These are phyloP conservation scores for Wickerhamia fluorescens DNA, from an alignment of 805 yeast genomes.

Conservation along the genomic window DNA sequence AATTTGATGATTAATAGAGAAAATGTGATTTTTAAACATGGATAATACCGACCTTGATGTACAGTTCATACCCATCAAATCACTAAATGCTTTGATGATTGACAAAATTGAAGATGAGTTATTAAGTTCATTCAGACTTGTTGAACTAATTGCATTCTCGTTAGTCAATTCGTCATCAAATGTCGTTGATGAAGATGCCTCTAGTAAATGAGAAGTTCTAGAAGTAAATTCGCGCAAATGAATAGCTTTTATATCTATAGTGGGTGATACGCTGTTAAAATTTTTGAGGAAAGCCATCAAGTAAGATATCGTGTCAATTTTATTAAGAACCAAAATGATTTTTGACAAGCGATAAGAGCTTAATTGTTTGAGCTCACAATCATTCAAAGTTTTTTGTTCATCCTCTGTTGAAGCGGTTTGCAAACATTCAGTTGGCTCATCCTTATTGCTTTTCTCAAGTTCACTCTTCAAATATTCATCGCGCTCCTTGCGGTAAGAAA, in stretches of 20 bases:
- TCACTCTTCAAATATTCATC: slow-evolving; percentile 22
- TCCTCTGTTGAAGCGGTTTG: neutral
- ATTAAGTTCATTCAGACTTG: slow-evolving; percentile 17
- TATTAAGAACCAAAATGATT: slow-evolving; percentile 21
- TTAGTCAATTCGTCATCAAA: slow-evolving; percentile 10
- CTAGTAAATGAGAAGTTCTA: slow-evolving; percentile 62
- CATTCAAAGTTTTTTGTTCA: slow-evolving; percentile 3
- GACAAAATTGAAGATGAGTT: slow-evolving; percentile 28
- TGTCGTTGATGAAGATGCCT: slow-evolving; percentile 42
- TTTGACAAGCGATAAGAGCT: slow-evolving; percentile 15
- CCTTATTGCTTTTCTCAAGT: slow-evolving; percentile 12
- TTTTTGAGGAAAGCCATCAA: slow-evolving; percentile 26
- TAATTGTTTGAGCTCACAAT: slow-evolving; percentile 11
- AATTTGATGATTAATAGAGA: slow-evolving; percentile 26
- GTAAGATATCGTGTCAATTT: slow-evolving; percentile 25
- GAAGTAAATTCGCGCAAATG: slow-evolving; percentile 57
- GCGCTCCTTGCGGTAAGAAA: slow-evolving; percentile 47
- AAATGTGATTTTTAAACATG: slow-evolving; percentile 22
- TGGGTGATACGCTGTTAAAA: slow-evolving; percentile 12
- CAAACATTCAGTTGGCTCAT: slow-evolving; percentile 11
- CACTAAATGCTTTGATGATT: slow-evolving; percentile 28
- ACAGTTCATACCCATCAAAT: slow-evolving; percentile 21
- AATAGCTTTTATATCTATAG: slow-evolving; percentile 38
- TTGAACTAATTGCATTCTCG: slow-evolving; percentile 5
- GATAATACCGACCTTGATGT: slow-evolving; percentile 25